A percentile compares a stretch with the other conserved stretches of the same genome.
These are phyloP conservation scores for Aspergillus kassunensis DNA, from an alignment of 495 filamentous ascomycete genomes.

Conservation along the genomic window DNA sequence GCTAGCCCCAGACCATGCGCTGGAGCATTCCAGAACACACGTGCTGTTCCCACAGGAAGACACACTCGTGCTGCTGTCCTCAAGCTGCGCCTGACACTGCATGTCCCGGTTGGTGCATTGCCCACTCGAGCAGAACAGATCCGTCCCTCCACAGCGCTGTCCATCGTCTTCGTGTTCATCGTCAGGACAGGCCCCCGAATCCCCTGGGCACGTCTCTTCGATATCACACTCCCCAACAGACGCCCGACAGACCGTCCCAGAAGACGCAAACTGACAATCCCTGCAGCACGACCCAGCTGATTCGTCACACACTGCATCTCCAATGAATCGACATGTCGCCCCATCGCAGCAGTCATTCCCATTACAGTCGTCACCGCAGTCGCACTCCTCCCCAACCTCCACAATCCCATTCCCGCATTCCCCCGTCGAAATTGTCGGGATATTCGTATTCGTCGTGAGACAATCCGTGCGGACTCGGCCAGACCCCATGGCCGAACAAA, in stretches of 20 bases:
- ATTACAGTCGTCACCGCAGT: conserved; percentile 76
- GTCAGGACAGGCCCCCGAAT: conserved; percentile 58
- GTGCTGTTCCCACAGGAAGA: conserved; percentile 54
- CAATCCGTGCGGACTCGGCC: conserved; percentile 66
- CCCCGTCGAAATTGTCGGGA: conserved; percentile 65
- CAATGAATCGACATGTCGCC: conserved; percentile 76
- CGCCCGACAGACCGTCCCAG: conserved; percentile 63
- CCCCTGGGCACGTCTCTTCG: conserved; percentile 70
- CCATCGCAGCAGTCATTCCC: conserved; percentile 67
- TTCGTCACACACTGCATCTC: conserved; percentile 69
- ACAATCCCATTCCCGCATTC: conserved; percentile 93
- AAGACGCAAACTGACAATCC: conserved; percentile 63
- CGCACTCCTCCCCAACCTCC: conserved; percentile 86
- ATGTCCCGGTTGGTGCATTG: conserved; percentile 81
- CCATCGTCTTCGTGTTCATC: conserved; percentile 65
- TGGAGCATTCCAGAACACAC: conserved; percentile 68
- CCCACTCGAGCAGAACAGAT: conserved; percentile 71
- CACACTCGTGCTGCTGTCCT: not conserved
- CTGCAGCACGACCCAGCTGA: conserved; percentile 77
- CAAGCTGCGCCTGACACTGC: conserved; percentile 9
- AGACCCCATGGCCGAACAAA: conserved; percentile 73
- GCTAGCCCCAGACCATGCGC: conserved; percentile 45
- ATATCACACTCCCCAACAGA: conserved; percentile 75
- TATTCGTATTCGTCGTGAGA: conserved; percentile 67
- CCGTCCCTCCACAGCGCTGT: conserved; percentile 47